A percentile compares a stretch with the other conserved stretches of the same genome.
phyloP scores from a whole-genome alignment of 2,329 filamentous ascomycete species.

The Pestalotiopsis sp. region DNA sequence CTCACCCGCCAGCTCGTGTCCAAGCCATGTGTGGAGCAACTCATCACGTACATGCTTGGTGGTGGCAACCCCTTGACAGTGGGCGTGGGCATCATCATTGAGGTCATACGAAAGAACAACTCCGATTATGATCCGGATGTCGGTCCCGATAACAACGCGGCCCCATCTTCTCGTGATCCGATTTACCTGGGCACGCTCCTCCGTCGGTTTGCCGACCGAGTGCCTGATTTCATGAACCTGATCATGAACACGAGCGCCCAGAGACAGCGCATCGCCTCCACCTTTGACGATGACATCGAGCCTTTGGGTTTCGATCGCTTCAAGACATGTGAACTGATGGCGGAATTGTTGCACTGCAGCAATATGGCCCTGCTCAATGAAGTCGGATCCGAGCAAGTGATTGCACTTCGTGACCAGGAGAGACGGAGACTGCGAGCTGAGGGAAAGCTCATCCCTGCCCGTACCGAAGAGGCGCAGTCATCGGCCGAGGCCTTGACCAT shows the following conservation, averaged over 20 bases:
- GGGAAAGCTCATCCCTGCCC: conserved; percentile 65
- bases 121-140: conserved; percentile 97
- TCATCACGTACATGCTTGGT: conserved; percentile 90
- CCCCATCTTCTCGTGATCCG: conserved; percentile 84
- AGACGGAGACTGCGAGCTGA: conserved; percentile 78
- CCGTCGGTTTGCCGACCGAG: conserved; percentile 84
- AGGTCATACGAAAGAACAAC: conserved; percentile 99
- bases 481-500: conserved; percentile 66
- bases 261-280: conserved; percentile 77
- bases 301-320: conserved; percentile 96
- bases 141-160: conserved; percentile 75
- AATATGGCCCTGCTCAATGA: conserved; percentile 98
- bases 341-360: conserved; percentile 93
- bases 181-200: conserved; percentile 94
- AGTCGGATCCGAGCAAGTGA: conserved; percentile 83
- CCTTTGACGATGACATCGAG: conserved; percentile 89
- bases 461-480: conserved; percentile 44
- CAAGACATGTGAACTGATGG: conserved; percentile 99
- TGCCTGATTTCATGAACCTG: conserved; percentile 91
- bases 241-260: conserved; percentile 78
- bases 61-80: conserved; percentile 95
- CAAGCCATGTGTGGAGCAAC: conserved; percentile 75
- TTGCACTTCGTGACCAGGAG: conserved; percentile 77
- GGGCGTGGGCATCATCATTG: conserved; percentile 95
- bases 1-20: conserved; percentile 94